Evolutionary conservation across 805 yeast genomes (phyloP).

Genomic region (Cephaloascus albidus): DNA sequence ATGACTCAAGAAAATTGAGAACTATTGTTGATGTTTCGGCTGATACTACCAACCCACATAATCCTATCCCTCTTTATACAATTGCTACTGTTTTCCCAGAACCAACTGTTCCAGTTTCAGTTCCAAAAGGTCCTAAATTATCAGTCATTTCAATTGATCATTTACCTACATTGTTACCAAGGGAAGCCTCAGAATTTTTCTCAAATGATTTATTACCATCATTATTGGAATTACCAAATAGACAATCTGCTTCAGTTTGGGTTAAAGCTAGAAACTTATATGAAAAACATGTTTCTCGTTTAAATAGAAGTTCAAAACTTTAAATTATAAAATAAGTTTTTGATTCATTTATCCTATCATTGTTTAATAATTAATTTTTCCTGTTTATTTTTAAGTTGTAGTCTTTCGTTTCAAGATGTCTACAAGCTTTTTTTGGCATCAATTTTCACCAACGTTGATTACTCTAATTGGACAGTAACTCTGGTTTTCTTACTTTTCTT

Average conservation of each 20-base stretch:
- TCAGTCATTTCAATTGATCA: constrained; percentile 95
- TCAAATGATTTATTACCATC: constrained; percentile 85
- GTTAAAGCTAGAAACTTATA: constrained; percentile 75
- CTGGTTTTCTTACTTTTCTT: constrained; percentile 14
- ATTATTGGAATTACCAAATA: constrained; percentile 71
- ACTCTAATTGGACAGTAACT: constrained; percentile 50
- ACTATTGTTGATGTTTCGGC: constrained; percentile 97
- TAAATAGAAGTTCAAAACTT: constrained; percentile 37
- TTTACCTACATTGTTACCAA: constrained; percentile 88
- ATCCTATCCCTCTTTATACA: constrained; percentile 91
- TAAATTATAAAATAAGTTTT: constrained; percentile 2
- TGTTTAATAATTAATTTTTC: too few species aligned
- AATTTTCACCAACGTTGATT: constrained; percentile 4
- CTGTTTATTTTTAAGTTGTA: too few species aligned
- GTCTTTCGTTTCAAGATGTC: too few species aligned
- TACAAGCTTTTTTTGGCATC: constrained; percentile 1
- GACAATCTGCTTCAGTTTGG: constrained; percentile 87
- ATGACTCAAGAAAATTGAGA: constrained; percentile 63
- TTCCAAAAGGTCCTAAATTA: constrained; percentile 73
- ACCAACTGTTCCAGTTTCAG: constrained; percentile 82
- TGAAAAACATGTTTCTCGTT: constrained; percentile 76
- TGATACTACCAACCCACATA: constrained; percentile 97
- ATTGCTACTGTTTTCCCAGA: constrained; percentile 84
- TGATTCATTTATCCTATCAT: neutral
- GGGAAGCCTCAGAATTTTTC: constrained; percentile 94